Conservation (phyloP, 352 stramenopile species). For the Pythium folliculosum region DNA sequence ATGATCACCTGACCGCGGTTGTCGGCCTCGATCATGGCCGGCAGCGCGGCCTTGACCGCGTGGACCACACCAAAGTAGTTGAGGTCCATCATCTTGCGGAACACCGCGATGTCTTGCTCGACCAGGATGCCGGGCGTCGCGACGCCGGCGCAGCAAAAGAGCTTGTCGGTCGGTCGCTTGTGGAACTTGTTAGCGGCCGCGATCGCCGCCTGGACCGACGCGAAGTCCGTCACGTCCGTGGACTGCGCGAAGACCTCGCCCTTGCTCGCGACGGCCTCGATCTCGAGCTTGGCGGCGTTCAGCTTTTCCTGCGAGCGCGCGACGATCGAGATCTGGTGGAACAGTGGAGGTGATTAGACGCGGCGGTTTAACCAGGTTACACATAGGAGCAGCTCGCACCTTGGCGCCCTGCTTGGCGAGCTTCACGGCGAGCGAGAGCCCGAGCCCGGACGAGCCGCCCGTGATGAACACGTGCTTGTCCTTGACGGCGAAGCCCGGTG, state of each 20-base stretch:
- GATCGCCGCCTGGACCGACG: constrained; percentile 61
- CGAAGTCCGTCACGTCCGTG: constrained; percentile 70
- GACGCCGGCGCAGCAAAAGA: constrained; percentile 71
- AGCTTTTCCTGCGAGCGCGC: constrained; percentile 62
- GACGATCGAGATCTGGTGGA: constrained; percentile 62
- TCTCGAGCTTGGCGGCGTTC: constrained; percentile 60
- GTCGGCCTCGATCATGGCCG: constrained; percentile 64
- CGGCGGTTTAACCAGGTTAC: not conserved
- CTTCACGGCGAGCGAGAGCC: constrained; percentile 67
- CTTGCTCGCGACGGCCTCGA: constrained; percentile 38
- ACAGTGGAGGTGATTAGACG: not conserved
- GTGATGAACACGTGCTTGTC: constrained; percentile 86
- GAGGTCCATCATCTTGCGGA: constrained; percentile 82
- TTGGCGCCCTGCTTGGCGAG: constrained; percentile 69
- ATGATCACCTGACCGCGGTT: constrained; percentile 72
- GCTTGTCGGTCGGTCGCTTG: constrained; percentile 60
- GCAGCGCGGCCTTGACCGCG: constrained; percentile 78
- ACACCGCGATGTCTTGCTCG: constrained; percentile 68
- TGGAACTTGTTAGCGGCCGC: constrained; percentile 71
- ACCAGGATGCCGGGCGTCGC: constrained; percentile 73
- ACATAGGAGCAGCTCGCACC: constrained; percentile 5
- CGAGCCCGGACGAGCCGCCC: constrained; percentile 66
- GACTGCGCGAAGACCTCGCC: constrained; percentile 65
- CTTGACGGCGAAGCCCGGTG: constrained; percentile 70
- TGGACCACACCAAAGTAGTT: constrained; percentile 88